A percentile compares a stretch with the other conserved stretches of the same genome.
These are phyloP conservation scores for Fusarium solani-melongenae DNA, from an alignment of 2,329 filamentous ascomycete genomes.

Conservation along the genomic window DNA sequence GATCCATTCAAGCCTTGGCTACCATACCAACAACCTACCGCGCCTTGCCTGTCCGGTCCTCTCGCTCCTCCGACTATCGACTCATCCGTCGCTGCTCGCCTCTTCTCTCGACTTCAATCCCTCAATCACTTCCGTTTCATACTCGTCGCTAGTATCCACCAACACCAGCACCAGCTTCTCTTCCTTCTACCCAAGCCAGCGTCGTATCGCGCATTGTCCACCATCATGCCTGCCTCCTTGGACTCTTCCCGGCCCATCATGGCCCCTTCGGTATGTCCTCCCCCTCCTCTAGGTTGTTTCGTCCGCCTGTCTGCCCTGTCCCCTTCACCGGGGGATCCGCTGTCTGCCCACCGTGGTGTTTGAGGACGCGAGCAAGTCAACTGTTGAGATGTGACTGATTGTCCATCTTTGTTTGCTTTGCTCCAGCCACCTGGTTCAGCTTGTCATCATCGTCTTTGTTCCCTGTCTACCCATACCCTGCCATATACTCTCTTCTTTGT, in stretches of 20 bases:
- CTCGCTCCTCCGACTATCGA: neutral
- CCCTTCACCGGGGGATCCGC: slow-evolving; percentile 3
- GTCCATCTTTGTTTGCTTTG: slow-evolving; percentile 11
- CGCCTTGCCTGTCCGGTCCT: neutral
- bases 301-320: slow-evolving; percentile 5
- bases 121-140: slow-evolving; percentile 16
- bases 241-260: slow-evolving; percentile 72
- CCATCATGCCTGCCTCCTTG: slow-evolving; percentile 66
- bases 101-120: neutral
- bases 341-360: slow-evolving; percentile 30
- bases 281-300: slow-evolving; percentile 8
- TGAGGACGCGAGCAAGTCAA: slow-evolving; percentile 7
- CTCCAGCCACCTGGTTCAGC: slow-evolving; percentile 30
- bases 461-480: neutral
- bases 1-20: neutral
- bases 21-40: neutral
- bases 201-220: slow-evolving; percentile 32
- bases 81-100: neutral
- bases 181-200: slow-evolving; percentile 5
- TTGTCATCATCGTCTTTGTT: slow-evolving; percentile 17
- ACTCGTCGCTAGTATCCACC: slow-evolving; percentile 15
- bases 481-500: neutral
- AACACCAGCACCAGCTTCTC: neutral
- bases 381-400: slow-evolving; percentile 23
- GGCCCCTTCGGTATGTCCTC: slow-evolving; percentile 68